Evolutionary conservation across 371 early-diverging fungal species (phyloP).

Genomic region (Actinomucor elegans): DNA sequence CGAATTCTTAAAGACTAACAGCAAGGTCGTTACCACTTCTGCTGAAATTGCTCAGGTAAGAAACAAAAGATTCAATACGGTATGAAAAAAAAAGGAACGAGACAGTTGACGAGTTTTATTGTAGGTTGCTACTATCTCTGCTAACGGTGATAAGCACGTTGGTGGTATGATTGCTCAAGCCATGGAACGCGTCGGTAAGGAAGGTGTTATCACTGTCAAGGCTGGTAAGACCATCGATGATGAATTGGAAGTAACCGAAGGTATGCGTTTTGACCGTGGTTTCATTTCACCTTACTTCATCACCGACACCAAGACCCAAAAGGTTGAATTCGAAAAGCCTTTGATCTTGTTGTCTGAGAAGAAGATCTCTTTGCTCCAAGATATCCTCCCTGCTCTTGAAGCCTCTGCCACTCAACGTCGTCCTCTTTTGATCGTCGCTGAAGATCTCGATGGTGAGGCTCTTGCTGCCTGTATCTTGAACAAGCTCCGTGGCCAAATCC

Average conservation of each 20-base stretch:
- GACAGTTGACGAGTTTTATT: no score
- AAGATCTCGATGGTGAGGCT: constrained; percentile 98
- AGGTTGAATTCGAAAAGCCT: constrained; percentile 98
- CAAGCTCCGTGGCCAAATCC: constrained; percentile 97
- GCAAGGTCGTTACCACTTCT: constrained; percentile 88
- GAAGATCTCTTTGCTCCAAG: constrained; percentile 94
- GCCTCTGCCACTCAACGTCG: constrained; percentile 92
- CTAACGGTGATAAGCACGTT: constrained; percentile 96
- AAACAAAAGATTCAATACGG: neutral
- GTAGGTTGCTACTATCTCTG: constrained; percentile 95
- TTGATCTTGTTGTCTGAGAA: constrained; percentile 93
- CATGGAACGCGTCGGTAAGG: constrained; percentile 99
- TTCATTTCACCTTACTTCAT: constrained; percentile 99
- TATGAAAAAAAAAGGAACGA: no score
- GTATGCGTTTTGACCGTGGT: constrained; percentile 99
- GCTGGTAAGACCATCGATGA: constrained; percentile 98
- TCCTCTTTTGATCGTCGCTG: constrained; percentile 95
- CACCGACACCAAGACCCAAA: constrained; percentile 95
- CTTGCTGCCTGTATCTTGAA: constrained; percentile 97
- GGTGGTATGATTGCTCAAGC: constrained; percentile 95
- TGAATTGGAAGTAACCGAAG: constrained; percentile 96
- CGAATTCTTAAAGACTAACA: constrained; percentile 82
- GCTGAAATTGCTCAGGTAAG: constrained; percentile 92
- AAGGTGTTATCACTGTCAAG: constrained; percentile 98
- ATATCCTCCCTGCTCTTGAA: constrained; percentile 94